These are phyloP conservation scores for Globisporangium middletonii DNA, from an alignment of 352 stramenopile species.

Conservation along the genomic window DNA sequence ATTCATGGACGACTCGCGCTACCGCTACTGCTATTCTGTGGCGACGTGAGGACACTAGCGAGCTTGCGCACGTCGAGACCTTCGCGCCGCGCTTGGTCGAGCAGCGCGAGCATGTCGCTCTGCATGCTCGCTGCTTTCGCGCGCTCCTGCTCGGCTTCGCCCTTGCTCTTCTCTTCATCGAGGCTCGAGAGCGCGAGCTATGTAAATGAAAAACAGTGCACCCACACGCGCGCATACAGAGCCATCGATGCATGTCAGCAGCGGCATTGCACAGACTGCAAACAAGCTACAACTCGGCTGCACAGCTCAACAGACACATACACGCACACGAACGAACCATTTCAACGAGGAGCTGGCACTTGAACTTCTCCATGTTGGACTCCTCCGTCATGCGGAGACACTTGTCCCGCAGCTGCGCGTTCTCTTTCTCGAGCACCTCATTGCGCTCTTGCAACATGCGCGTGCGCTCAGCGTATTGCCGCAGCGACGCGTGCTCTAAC, in stretches of 20 bases:
- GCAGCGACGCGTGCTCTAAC: conserved; percentile 52
- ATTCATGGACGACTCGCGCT: neutral
- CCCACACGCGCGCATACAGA: neutral
- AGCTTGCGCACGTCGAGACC: conserved; percentile 65
- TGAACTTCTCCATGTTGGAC: conserved; percentile 87
- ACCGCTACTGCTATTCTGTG: neutral
- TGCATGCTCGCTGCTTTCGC: conserved; percentile 49
- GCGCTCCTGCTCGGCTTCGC: conserved; percentile 58
- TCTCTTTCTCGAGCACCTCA: conserved; percentile 47
- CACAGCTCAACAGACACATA: neutral
- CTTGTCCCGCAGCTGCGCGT: conserved; percentile 48
- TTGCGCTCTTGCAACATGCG: conserved; percentile 37
- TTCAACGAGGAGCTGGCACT: conserved; percentile 81
- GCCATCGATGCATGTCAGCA: neutral
- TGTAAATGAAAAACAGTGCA: neutral
- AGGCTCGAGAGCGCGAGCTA: conserved; percentile 79
- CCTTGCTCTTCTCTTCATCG: conserved; percentile 64
- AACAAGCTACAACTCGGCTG: neutral
- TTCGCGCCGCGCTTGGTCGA: conserved; percentile 61
- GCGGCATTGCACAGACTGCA: neutral
- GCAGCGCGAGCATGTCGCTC: conserved; percentile 56
- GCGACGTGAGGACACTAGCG: conserved; percentile 19
- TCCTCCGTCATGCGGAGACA: conserved; percentile 63
- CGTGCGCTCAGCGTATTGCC: conserved; percentile 29
- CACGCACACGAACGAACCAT: conserved; percentile 39